Conservation (phyloP, 75 land plant genomes). For the Picea glauca region DNA sequence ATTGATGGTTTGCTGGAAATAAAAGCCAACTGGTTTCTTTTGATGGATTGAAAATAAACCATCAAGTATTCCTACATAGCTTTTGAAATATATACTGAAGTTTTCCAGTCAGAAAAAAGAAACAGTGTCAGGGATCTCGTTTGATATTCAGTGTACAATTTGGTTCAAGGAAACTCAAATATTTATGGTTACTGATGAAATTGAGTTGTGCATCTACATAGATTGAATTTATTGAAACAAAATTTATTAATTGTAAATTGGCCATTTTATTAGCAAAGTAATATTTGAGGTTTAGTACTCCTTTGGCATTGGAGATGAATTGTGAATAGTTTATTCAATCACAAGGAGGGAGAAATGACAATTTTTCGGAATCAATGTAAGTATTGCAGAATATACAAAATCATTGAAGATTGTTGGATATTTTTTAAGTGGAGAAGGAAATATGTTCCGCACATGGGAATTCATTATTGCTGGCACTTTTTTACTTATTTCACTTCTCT, state of each 20-base stretch:
- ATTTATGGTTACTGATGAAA: background rate
- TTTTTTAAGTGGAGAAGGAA: conserved; percentile 5
- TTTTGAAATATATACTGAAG: background rate
- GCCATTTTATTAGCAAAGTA: background rate
- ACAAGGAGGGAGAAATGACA: background rate
- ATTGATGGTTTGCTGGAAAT: background rate
- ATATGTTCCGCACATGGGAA: conserved; percentile 27
- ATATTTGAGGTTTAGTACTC: background rate
- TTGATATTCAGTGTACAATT: background rate
- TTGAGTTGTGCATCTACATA: background rate
- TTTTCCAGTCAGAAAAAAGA: background rate
- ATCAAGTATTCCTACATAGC: background rate
- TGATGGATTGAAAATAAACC: background rate
- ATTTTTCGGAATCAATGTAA: background rate
- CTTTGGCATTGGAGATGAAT: background rate
- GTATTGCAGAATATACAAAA: background rate
- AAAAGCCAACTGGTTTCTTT: background rate
- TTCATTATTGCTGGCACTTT: conserved; percentile 51
- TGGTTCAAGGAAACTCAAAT: background rate
- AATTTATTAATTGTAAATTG: background rate
- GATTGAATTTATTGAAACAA: background rate
- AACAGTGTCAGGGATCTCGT: background rate
- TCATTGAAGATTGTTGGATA: background rate
- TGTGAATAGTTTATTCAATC: background rate
- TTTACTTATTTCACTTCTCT: conserved; percentile 56